phyloP scores from a whole-genome alignment of 768 basidiomycete species.

The Chalciporus sphaerocephalus region DNA sequence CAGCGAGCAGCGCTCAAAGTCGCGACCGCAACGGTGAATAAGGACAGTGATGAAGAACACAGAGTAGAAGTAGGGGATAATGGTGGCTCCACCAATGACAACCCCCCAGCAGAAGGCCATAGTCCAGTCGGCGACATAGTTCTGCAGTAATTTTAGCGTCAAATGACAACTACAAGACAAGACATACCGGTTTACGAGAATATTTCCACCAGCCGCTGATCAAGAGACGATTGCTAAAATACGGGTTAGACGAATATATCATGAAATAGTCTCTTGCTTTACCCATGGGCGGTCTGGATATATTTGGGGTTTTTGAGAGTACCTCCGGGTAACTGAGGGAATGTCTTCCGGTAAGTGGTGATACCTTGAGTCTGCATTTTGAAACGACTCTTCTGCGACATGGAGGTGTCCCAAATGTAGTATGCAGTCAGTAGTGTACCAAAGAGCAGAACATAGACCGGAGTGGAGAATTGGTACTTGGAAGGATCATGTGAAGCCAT shows the following conservation, averaged over 20 bases:
- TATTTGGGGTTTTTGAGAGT: slow-evolving; percentile 81
- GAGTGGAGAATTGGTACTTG: slow-evolving; percentile 80
- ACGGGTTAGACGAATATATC: slow-evolving; percentile 6
- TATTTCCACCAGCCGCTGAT: slow-evolving; percentile 93
- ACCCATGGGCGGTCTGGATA: slow-evolving; percentile 94
- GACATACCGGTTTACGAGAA: slow-evolving; percentile 83
- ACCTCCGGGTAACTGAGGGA: slow-evolving; percentile 88
- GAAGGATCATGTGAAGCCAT: slow-evolving; percentile 94
- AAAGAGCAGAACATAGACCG: slow-evolving; percentile 68
- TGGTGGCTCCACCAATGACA: slow-evolving; percentile 65
- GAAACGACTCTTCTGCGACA: slow-evolving; percentile 96
- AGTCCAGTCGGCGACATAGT: slow-evolving; percentile 91
- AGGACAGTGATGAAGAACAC: slow-evolving; percentile 94
- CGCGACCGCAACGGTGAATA: slow-evolving; percentile 84
- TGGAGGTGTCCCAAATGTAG: slow-evolving; percentile 88
- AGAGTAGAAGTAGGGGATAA: slow-evolving; percentile 96
- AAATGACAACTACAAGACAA: background rate
- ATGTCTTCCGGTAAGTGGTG: slow-evolving; percentile 78
- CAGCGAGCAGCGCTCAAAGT: slow-evolving; percentile 89
- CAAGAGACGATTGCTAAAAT: slow-evolving; percentile 77
- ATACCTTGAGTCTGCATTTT: slow-evolving; percentile 96
- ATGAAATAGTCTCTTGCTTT: slow-evolving; percentile 12
- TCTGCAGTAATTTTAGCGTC: slow-evolving; percentile 38
- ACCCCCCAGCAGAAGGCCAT: slow-evolving; percentile 86
- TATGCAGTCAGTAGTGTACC: slow-evolving; percentile 77